Percentiles rank a stretch among this genome's conserved stretches.
Evolutionary conservation across 257 asterid genomes (phyloP).

Genomic region (Galeopsis tetrahit): DNA sequence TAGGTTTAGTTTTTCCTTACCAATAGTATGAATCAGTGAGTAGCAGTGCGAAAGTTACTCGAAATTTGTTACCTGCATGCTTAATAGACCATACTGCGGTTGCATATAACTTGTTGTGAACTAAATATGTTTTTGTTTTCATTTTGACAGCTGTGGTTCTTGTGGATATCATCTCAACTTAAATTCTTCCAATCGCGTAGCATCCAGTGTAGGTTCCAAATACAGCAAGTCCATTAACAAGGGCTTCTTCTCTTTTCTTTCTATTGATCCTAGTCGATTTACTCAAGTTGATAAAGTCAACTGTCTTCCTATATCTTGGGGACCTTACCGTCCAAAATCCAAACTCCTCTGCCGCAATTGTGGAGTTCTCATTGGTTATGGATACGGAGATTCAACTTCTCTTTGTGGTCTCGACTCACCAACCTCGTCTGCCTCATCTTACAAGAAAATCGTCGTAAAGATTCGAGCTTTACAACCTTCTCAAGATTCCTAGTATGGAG

Average conservation of each 20-base stretch:
- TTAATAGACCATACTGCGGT: background rate
- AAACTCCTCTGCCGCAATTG: constrained; percentile 84
- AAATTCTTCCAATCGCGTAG: constrained; percentile 60
- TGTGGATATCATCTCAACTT: constrained; percentile 80
- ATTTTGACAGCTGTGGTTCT: constrained; percentile 73
- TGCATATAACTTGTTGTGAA: constrained; percentile 12
- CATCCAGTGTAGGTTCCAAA: constrained; percentile 60
- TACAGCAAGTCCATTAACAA: constrained; percentile 65
- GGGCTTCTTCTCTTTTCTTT: constrained; percentile 59
- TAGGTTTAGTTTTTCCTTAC: background rate
- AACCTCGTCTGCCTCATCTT: constrained; percentile 57
- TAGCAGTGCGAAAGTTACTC: background rate
- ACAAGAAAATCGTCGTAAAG: constrained; percentile 63
- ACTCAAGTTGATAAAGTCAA: constrained; percentile 76
- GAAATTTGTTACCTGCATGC: background rate
- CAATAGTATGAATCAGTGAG: background rate
- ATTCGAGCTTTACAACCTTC: constrained; percentile 68
- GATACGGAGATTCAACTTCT: constrained; percentile 61
- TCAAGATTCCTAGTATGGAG: constrained; percentile 51
- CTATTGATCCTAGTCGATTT: constrained; percentile 81
- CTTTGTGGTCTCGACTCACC: constrained; percentile 75
- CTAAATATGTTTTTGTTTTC: constrained; percentile 3
- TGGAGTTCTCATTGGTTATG: constrained; percentile 70
- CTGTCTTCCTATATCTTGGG: constrained; percentile 69
- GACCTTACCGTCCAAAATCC: constrained; percentile 57